Base-by-base conservation (phyloP, 108 stramenopile species). In the Nannochloropsis salina region DNA sequence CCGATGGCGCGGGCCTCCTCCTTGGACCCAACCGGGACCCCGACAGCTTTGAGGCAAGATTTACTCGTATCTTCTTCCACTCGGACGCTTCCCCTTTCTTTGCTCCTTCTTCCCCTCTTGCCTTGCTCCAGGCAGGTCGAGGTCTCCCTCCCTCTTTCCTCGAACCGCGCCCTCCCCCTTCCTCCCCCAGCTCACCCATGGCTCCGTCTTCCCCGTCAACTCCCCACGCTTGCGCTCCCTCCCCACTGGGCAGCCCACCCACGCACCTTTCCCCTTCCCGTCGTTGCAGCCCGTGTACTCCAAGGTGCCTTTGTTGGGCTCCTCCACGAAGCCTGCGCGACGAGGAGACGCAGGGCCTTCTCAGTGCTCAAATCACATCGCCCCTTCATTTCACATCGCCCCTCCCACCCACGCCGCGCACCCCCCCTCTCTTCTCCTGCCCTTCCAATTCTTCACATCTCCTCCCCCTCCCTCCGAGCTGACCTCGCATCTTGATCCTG, bases 251-350 rank as follows among this genome's bases (percentile, higher is more conserved):
- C 0, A 51, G 12, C 47, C 47, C 15, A 12, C 15, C 10, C 47
- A 10, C 47, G 10, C 47, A 51, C 47, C 47, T 51, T 51, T 51
- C 15, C 47, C 47, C 47, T 51, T 51, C 12, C 47, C 15, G 47
- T 51, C 47, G 47, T 51, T 51, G 47, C 47, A 51, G 47, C 47
- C 47, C 47, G 15, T 51, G 47, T 51, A 51, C 47, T 51, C 47
- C 47, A 51, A 15, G 10, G 47, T 51, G 10, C 47, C 47, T 51
- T 51, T 51, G 15, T 51, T 51, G 12, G 47, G 47, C 47, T 51
- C 47, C 47, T 51, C 47, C 47, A 51, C 47, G 15, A 51, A 51
- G 47, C 47, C 47, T 51, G 47, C 47, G 47, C 15, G 15, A 15
- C 61, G n/a, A 74, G 15, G 61, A 0, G 20, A 8, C 4, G 3